Conservation (phyloP, 805 yeast genomes). For the Yamadazyma scolyti region DNA sequence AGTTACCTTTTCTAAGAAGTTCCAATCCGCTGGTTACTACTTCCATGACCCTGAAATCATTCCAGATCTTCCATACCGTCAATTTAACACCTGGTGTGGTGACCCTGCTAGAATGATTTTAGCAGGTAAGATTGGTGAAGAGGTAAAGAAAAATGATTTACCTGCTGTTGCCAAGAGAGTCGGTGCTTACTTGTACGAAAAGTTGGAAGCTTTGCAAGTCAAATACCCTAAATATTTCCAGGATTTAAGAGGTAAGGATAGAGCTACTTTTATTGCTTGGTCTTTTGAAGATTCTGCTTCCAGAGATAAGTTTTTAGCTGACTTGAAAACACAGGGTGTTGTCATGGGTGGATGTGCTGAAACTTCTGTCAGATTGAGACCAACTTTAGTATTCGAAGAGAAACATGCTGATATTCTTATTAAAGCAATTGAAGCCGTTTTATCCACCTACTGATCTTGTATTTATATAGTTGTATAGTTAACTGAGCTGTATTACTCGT, state of each 20-base stretch:
- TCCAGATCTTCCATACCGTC: slow-evolving; percentile 79
- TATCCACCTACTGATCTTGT: slow-evolving; percentile 16
- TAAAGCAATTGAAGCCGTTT: slow-evolving; percentile 34
- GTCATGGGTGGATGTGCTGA: slow-evolving; percentile 87
- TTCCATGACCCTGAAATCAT: slow-evolving; percentile 69
- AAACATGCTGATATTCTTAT: slow-evolving; percentile 73
- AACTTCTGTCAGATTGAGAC: slow-evolving; percentile 75
- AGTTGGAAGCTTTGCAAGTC: slow-evolving; percentile 49
- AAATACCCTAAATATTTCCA: slow-evolving; percentile 60
- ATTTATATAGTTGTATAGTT: not conserved
- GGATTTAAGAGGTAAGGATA: slow-evolving; percentile 58
- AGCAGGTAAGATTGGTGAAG: slow-evolving; percentile 69
- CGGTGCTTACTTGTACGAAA: slow-evolving; percentile 62
- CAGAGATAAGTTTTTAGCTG: slow-evolving; percentile 60
- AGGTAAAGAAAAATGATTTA: slow-evolving; percentile 59
- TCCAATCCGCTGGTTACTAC: slow-evolving; percentile 86
- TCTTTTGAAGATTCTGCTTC: slow-evolving; percentile 43
- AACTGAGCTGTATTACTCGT: too few species aligned
- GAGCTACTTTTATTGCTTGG: slow-evolving; percentile 70
- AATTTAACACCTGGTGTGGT: slow-evolving; percentile 93
- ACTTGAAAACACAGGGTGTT: slow-evolving; percentile 62
- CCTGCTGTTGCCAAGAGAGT: slow-evolving; percentile 53
- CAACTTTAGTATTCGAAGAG: slow-evolving; percentile 72
- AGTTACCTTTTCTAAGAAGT: slow-evolving; percentile 84
- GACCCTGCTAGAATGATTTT: slow-evolving; percentile 79